Percentiles rank a stretch among this genome's conserved stretches.
phyloP scores from a whole-genome alignment of 2,329 filamentous ascomycete genomes.

The Neonectria magnoliae region DNA sequence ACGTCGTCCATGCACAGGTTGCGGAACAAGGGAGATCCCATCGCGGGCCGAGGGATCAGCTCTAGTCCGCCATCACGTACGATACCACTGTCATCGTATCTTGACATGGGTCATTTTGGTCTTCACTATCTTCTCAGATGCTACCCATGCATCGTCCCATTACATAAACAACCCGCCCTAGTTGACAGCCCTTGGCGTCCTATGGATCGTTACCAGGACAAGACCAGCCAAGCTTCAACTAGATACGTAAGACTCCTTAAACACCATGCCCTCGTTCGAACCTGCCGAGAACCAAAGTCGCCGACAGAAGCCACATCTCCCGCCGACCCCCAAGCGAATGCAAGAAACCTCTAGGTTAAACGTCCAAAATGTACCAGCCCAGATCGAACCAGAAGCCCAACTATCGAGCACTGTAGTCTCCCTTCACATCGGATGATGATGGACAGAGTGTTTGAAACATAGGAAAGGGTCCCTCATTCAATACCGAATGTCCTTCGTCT shows the following conservation, averaged over 20 bases:
- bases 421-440: neutral
- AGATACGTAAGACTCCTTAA: neutral
- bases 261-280: constrained; percentile 16
- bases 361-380: constrained; percentile 7
- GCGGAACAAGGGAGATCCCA: constrained; percentile 9
- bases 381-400: neutral
- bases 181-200: neutral
- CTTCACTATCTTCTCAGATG: neutral
- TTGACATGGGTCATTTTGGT: neutral
- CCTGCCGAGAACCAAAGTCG: neutral
- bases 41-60: constrained; percentile 18
- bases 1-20: neutral
- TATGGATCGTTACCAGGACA: neutral
- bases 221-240: neutral
- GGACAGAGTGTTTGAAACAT: neutral
- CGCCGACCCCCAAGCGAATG: constrained; percentile 11
- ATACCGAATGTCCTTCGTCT: constrained; percentile 14
- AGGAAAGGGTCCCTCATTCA: neutral
- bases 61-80: neutral
- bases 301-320: neutral
- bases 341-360: constrained; percentile 11
- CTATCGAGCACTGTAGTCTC: neutral
- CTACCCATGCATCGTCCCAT: neutral
- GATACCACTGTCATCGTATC: neutral
- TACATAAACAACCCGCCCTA: neutral